Percentiles rank a stretch among this genome's conserved stretches.
Evolutionary conservation across 306 rosid genomes (phyloP).

Genomic region (Cicer arietinum): DNA sequence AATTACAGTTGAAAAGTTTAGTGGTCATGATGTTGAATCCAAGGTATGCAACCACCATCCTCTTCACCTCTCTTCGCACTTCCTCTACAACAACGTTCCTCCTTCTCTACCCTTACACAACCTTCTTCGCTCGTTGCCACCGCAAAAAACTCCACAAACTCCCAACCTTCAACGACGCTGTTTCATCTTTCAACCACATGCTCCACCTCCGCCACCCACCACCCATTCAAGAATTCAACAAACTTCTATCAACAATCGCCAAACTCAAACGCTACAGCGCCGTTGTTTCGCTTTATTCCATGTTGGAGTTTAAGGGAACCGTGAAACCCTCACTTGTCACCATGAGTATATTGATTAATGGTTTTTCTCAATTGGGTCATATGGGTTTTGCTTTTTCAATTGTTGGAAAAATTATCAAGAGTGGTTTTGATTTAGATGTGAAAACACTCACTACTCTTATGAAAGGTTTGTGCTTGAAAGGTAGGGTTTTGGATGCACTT

Average conservation of each 20-base stretch:
- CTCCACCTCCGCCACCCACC: slow-evolving; percentile 38
- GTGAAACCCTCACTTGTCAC: slow-evolving; percentile 42
- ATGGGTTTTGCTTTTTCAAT: slow-evolving; percentile 44
- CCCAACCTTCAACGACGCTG: slow-evolving; percentile 27
- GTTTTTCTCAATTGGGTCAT: slow-evolving; percentile 46
- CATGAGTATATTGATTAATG: slow-evolving; percentile 38
- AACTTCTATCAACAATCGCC: slow-evolving; percentile 34
- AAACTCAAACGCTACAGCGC: slow-evolving; percentile 32
- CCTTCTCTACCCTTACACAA: slow-evolving; percentile 9
- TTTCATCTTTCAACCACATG: slow-evolving; percentile 40
- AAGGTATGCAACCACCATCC: slow-evolving; percentile 17
- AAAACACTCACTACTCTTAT: slow-evolving; percentile 28
- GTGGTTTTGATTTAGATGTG: slow-evolving; percentile 41
- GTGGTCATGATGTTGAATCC: slow-evolving; percentile 14
- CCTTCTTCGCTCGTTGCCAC: slow-evolving; percentile 30
- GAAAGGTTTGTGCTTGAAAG: slow-evolving; percentile 44
- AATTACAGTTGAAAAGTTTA: not conserved
- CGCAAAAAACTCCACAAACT: not conserved
- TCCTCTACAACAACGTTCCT: slow-evolving; percentile 15
- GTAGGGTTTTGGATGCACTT: slow-evolving; percentile 33
- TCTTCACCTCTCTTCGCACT: slow-evolving; percentile 7
- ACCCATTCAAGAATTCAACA: slow-evolving; percentile 29
- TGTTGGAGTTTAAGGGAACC: slow-evolving; percentile 24
- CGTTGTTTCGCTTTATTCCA: slow-evolving; percentile 34
- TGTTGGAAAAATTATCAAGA: slow-evolving; percentile 39